Evolutionary conservation across 2,329 filamentous ascomycete genomes (phyloP).

Genomic region (Arachnopeziza araneosa): DNA sequence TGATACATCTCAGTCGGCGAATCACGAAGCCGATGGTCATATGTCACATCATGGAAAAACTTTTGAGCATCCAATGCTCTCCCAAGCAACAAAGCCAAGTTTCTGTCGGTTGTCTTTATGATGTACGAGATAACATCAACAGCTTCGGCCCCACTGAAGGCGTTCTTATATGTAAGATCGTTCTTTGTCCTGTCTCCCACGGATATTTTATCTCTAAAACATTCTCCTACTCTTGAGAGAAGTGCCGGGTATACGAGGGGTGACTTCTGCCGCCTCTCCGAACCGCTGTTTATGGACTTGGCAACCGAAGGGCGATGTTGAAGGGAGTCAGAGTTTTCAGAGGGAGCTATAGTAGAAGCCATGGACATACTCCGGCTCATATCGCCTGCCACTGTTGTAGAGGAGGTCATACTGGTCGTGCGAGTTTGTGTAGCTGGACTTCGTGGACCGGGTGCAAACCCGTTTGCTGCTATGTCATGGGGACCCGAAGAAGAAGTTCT

Average conservation of each 20-base stretch:
- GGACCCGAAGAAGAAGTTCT: slow-evolving; percentile 35
- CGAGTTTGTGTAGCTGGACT: slow-evolving; percentile 45
- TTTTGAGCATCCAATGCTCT: slow-evolving; percentile 94
- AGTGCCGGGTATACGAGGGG: slow-evolving; percentile 92
- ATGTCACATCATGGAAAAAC: slow-evolving; percentile 98
- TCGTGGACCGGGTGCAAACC: slow-evolving; percentile 19
- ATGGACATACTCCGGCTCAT: slow-evolving; percentile 77
- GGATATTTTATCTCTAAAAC: slow-evolving; percentile 83
- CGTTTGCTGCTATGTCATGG: slow-evolving; percentile 25
- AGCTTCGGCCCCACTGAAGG: slow-evolving; percentile 91
- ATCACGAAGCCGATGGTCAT: slow-evolving; percentile 91
- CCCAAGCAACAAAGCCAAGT: slow-evolving; percentile 84
- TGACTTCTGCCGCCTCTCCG: slow-evolving; percentile 41
- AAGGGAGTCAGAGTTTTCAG: slow-evolving; percentile 46
- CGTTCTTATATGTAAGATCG: slow-evolving; percentile 92
- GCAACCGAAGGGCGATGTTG: slow-evolving; percentile 52
- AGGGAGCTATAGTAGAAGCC: slow-evolving; percentile 72
- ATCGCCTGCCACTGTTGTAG: slow-evolving; percentile 32
- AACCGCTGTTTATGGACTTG: slow-evolving; percentile 29
- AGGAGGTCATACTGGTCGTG: slow-evolving; percentile 57
- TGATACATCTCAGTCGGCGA: slow-evolving; percentile 95
- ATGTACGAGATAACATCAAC: slow-evolving; percentile 95
- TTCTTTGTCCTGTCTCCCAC: slow-evolving; percentile 91
- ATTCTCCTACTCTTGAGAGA: slow-evolving; percentile 86
- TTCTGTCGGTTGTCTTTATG: slow-evolving; percentile 93